Evolutionary conservation across 2,329 filamentous ascomycete species (phyloP).

Genomic region (Orbilia javanica): DNA sequence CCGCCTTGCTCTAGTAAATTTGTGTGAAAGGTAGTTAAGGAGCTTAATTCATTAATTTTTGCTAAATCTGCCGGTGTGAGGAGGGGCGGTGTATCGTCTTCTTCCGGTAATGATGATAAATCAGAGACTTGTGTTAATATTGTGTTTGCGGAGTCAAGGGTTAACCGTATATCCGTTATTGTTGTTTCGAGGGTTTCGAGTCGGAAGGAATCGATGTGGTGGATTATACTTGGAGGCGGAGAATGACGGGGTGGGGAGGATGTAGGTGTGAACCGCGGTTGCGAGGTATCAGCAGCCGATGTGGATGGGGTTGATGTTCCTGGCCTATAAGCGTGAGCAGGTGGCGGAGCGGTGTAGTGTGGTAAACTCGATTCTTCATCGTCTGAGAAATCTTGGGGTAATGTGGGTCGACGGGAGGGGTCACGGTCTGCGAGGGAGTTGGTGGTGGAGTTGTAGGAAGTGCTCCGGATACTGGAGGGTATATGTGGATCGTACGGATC

Average conservation of each 20-base stretch:
- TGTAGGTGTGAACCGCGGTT: conserved; percentile 47
- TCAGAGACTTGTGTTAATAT: conserved; percentile 54
- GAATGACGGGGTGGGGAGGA: conserved; percentile 42
- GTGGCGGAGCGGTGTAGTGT: conserved; percentile 37
- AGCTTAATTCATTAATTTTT: conserved; percentile 52
- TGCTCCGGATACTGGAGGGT: conserved; percentile 19
- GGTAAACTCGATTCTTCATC: conserved; percentile 50
- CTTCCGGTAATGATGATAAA: conserved; percentile 37
- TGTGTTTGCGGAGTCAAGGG: conserved; percentile 51
- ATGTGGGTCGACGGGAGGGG: not conserved
- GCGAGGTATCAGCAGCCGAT: conserved; percentile 42
- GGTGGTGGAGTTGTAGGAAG: conserved; percentile 35
- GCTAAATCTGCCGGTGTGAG: conserved; percentile 45
- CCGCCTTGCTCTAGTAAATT: conserved; percentile 19
- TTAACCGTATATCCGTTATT: conserved; percentile 48
- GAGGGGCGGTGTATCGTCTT: conserved; percentile 38
- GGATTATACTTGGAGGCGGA: conserved; percentile 52
- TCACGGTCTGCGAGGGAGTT: conserved; percentile 30
- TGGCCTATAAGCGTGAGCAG: conserved; percentile 13
- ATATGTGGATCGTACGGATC: conserved; percentile 44
- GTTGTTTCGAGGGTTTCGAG: conserved; percentile 55
- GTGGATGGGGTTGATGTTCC: conserved; percentile 44
- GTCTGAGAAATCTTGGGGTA: conserved; percentile 39
- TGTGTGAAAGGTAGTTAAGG: conserved; percentile 20
- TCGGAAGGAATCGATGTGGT: conserved; percentile 58